Base-by-base conservation (phyloP, 768 basidiomycete genomes). In the Astraeus odoratus region DNA sequence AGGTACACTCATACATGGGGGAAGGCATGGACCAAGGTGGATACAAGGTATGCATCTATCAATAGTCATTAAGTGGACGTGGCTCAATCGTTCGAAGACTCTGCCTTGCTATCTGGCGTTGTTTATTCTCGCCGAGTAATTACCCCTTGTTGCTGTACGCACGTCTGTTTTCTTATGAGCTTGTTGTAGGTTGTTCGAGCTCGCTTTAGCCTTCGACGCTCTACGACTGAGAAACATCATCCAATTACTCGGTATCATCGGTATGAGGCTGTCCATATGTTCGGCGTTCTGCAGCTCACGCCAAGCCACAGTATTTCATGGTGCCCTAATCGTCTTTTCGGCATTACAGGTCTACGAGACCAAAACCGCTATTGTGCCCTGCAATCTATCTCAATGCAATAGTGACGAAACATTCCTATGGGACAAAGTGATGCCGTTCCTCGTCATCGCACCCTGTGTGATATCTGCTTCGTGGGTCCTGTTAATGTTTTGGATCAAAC, bases 141-240 rank as follows among this genome's bases (percentile, higher is more conserved):
- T 65, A 29, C 30, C 42, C 13, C 39, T 27, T 38, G 33, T 25
- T 36, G n/a, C n/a, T n/a, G 12, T 13, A n/a, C 19, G 15, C 8
- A 4, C 16, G 25, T 18, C 22, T 3, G 3, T 20, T 23, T 48
- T 7, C 25, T 55, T 5, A 60, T 9, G 19, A 9, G 12, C 26
- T 27, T 26, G 30, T 43, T 15, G n/a, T 48, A 91, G 88, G 61
- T 46, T 89, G 1, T 92, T 92, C 50, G 86, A 90, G 55, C 64
- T 89, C 5, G 65, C 81, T 45, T 84, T 92, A 75, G 84, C 85
- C 3, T 76, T 82, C 50, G 89, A 92, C 69, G 89, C 89, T n/a
- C 69, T 92, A 26, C 74, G 82, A 23, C 53, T 81, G 49, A 78
- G 89, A 49, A 92, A 90, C 57, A 71, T 81, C 53, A 83, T 92